Conservation (phyloP, 192 early-diverging fungal genomes). For the Backusella liffmaniae region DNA sequence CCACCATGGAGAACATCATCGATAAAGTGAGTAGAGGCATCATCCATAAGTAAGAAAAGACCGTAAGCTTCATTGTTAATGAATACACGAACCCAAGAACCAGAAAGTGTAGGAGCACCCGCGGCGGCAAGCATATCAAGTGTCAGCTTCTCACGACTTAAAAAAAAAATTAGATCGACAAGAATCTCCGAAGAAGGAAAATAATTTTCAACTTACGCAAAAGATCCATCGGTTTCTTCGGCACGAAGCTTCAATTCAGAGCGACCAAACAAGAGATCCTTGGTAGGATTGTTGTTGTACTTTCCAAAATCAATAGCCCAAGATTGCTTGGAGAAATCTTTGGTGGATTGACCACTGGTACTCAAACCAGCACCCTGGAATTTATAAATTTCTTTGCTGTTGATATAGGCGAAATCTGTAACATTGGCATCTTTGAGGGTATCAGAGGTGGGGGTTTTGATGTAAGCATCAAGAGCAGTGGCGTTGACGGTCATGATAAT, state of each 20-base stretch:
- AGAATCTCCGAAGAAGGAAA: slow-evolving; percentile 13
- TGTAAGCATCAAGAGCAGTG: slow-evolving; percentile 30
- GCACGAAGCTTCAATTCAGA: slow-evolving; percentile 46
- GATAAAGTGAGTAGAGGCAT: slow-evolving; percentile 26
- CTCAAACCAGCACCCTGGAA: slow-evolving; percentile 38
- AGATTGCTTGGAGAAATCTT: slow-evolving; percentile 49
- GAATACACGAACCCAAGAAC: slow-evolving; percentile 43
- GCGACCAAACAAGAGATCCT: slow-evolving; percentile 29
- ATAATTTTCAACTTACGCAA: slow-evolving; percentile 18
- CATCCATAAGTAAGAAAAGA: slow-evolving; percentile 48
- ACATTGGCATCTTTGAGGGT: slow-evolving; percentile 28
- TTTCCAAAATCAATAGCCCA: slow-evolving; percentile 44
- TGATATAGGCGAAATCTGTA: slow-evolving; percentile 38
- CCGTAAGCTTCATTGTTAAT: slow-evolving; percentile 45
- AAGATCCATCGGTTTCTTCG: slow-evolving; percentile 42
- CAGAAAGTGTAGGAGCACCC: slow-evolving; percentile 43
- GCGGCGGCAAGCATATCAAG: slow-evolving; percentile 43
- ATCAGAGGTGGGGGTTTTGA: slow-evolving; percentile 23
- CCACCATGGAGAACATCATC: slow-evolving; percentile 24
- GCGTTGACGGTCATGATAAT: slow-evolving; percentile 39
- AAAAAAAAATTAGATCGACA: slow-evolving; percentile 38
- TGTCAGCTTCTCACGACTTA: slow-evolving; percentile 43
- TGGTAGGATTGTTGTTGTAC: slow-evolving; percentile 31
- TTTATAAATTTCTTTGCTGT: slow-evolving; percentile 34
- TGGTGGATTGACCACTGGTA: slow-evolving; percentile 47